These are phyloP conservation scores for Sapria himalayana DNA, from an alignment of 345 rosid species.

Conservation along the genomic window DNA sequence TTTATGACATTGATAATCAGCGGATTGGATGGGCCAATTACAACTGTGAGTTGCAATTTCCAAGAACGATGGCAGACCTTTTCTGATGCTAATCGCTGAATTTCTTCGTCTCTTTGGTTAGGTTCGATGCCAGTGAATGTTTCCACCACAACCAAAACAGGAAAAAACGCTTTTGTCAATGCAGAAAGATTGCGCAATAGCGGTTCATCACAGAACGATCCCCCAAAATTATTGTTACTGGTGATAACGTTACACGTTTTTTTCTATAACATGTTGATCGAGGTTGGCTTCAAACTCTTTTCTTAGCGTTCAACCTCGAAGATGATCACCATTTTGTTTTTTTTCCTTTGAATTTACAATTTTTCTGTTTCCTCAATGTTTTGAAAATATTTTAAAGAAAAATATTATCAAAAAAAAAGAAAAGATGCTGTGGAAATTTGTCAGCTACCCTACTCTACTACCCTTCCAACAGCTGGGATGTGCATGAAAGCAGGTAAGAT, in stretches of 20 bases:
- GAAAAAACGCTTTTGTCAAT: conserved; percentile 47
- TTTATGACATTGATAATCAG: conserved; percentile 66
- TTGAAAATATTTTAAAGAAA: too few relatives aligned
- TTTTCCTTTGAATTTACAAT: too few relatives aligned
- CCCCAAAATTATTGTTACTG: too few relatives aligned
- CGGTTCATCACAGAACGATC: conserved; percentile 11
- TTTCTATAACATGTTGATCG: too few relatives aligned
- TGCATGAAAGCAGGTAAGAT: conserved; percentile 55
- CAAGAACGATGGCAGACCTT: not conserved
- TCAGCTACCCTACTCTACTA: conserved; percentile 18
- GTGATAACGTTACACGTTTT: too few relatives aligned
- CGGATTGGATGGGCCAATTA: conserved; percentile 77
- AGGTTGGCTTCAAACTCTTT: too few relatives aligned
- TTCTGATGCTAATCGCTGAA: not conserved
- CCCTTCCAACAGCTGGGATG: conserved; percentile 46
- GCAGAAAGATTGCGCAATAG: conserved; percentile 33
- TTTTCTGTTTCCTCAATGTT: too few relatives aligned
- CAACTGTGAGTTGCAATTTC: conserved; percentile 39
- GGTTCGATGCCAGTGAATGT: conserved; percentile 69
- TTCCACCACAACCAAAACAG: conserved; percentile 32
- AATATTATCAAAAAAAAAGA: too few relatives aligned
- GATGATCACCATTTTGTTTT: too few relatives aligned
- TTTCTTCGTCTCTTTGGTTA: conserved; percentile 8
- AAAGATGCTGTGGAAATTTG: too few relatives aligned
- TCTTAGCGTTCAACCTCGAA: too few relatives aligned